phyloP scores from a whole-genome alignment of 2,329 filamentous ascomycete species.

The Dendryphion nanum region DNA sequence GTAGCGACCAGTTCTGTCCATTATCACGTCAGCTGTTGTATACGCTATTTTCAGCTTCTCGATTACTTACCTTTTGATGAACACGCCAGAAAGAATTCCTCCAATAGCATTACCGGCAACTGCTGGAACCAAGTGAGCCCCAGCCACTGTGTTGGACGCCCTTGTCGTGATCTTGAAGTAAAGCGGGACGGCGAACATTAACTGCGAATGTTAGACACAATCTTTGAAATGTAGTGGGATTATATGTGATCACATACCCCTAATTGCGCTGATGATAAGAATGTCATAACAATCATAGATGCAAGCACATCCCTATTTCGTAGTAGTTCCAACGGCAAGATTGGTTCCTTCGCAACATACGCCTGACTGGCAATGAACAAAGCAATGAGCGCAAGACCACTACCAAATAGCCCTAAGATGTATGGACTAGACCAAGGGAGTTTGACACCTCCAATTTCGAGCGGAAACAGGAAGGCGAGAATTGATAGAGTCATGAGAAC shows the following conservation, averaged over 20 bases:
- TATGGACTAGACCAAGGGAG: conserved; percentile 39
- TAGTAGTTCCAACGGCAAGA: conserved; percentile 58
- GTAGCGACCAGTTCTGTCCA: conserved; percentile 22
- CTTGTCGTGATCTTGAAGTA: conserved; percentile 67
- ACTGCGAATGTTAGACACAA: conserved; percentile 24
- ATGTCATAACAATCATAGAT: conserved; percentile 52
- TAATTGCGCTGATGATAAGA: conserved; percentile 59
- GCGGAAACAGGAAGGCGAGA: conserved; percentile 44
- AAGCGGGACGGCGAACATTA: conserved; percentile 66
- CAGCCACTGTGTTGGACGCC: conserved; percentile 58
- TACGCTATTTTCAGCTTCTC: neutral
- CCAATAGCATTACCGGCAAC: conserved; percentile 67
- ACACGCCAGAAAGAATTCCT: conserved; percentile 57
- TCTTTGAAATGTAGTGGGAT: too few relatives aligned
- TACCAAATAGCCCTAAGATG: conserved; percentile 32
- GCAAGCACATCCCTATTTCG: conserved; percentile 52
- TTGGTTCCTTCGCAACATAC: conserved; percentile 53
- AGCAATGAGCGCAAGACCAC: conserved; percentile 20
- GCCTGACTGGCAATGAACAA: conserved; percentile 38
- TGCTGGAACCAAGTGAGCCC: conserved; percentile 63
- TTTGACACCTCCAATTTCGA: conserved; percentile 51
- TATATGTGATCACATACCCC: conserved; percentile 38
- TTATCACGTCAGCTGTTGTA: conserved; percentile 43
- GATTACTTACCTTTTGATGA: conserved; percentile 6
- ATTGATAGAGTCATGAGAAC: conserved; percentile 46